phyloP scores from a whole-genome alignment of 306 rosid genomes.

The Carpinus fangiana region DNA sequence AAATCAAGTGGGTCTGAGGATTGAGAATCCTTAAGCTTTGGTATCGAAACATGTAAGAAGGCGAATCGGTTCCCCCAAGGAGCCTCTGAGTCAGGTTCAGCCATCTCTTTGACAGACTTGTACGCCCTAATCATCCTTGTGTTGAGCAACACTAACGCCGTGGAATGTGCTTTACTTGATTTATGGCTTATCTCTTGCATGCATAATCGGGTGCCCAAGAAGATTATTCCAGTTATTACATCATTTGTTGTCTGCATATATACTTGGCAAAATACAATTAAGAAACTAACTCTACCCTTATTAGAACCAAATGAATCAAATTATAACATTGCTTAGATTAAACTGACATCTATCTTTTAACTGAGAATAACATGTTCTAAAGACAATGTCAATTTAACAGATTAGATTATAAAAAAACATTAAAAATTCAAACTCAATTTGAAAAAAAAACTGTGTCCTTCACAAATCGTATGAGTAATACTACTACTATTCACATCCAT shows the following conservation, averaged over 20 bases:
- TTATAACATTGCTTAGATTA: too few relatives aligned
- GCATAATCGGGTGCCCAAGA: conserved; percentile 48
- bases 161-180: conserved; percentile 16
- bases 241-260: conserved; percentile 43
- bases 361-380: too few relatives aligned
- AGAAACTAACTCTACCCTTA: too few relatives aligned
- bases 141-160: conserved; percentile 28
- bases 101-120: conserved; percentile 25
- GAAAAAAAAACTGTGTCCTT: too few relatives aligned
- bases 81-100: conserved; percentile 6
- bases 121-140: conserved; percentile 25
- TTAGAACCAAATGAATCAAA: too few relatives aligned
- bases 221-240: conserved; percentile 46
- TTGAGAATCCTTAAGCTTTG: conserved; percentile 7
- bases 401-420: too few relatives aligned
- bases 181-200: conserved; percentile 39
- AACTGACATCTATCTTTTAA: too few relatives aligned
- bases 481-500: too few relatives aligned
- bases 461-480: too few relatives aligned
- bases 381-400: too few relatives aligned
- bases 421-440: too few relatives aligned
- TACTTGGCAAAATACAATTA: too few relatives aligned
- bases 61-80: conserved; percentile 51
- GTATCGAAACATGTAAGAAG: conserved; percentile 19
- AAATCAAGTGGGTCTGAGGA: conserved; percentile 28